Base-by-base conservation (phyloP, 371 early-diverging fungal species). In the Mortierella sp. region DNA sequence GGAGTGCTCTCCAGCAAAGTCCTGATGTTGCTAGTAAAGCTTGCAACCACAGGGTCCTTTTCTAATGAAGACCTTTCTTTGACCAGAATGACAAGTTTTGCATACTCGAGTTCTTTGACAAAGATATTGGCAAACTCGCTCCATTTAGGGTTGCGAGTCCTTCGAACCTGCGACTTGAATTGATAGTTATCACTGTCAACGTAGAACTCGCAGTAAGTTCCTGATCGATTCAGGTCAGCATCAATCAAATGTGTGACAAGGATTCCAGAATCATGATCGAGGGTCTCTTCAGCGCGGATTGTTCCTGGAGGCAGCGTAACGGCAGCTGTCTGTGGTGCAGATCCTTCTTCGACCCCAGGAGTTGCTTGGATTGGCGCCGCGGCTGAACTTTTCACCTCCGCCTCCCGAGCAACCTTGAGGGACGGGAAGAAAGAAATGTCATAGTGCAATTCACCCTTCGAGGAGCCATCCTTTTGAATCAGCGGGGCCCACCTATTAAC, bases 361-460 rank as follows among this genome's bases (percentile, higher is more conserved):
- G 52, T 52, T n/a, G 20, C n/a, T 52, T 52, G 52, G 2, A 24
- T n/a, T 52, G 52, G 52, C 9, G 61, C 43, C 11, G 81, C 64
- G 37, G 74, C 67, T 14, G 79, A 66, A 45, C 60, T 45, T 16
- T 71, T 72, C 16, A 78, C 60, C n/a, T 70, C 66, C 5, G 67
- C 55, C 58, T 77, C 78, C 70, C 87, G 75, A 65, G 90, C 86
- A 39, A 91, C 60, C 59, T 86, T 86, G 64, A 94, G 75, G 0
- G 87, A 85, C 1, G 94, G 94, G 60, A 88, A 83, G 77, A 94
- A 94, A 51, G 90, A 86, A 5, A 92, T 91, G 9, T 84, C 79
- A 72, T 90, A 94, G 49, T 80, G 83, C 11, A 94, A 66, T 18
- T 86, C 86, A 22, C 94, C 94, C 75, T 88, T 91, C 64, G 73